Conservation (phyloP, 148 eudicot species). For the Drosera capensis region DNA sequence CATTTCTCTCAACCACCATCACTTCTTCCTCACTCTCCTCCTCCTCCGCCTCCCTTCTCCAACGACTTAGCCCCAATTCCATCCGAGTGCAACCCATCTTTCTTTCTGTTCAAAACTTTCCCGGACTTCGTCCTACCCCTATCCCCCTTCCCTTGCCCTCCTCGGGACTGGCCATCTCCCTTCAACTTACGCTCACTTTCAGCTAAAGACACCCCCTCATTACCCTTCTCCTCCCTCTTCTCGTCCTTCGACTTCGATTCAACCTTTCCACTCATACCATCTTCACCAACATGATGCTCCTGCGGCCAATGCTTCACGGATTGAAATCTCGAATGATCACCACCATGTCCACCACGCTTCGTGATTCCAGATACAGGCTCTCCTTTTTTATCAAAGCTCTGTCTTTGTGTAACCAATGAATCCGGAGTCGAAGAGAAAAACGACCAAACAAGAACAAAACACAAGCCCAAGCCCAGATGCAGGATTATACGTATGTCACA, state of each 20-base stretch:
- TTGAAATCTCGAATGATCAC: conserved; percentile 7
- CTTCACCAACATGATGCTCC: conserved; percentile 2
- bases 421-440: conserved; percentile 55
- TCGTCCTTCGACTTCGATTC: conserved; percentile 12
- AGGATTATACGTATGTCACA: too few relatives aligned
- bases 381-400: conserved; percentile 54
- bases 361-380: conserved; percentile 28
- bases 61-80: conserved; percentile 41
- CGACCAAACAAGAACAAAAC: conserved; percentile 75
- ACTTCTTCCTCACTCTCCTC: conserved; percentile 13
- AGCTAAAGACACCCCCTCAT: conserved; percentile 15
- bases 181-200: conserved; percentile 6
- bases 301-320: conserved; percentile 9
- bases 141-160: conserved; percentile 4
- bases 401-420: conserved; percentile 49
- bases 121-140: conserved; percentile 5
- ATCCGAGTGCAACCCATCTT: conserved; percentile 24
- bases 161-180: conserved; percentile 8
- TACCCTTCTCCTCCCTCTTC: conserved; percentile 6
- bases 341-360: conserved; percentile 1
- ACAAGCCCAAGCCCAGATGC: conserved; percentile 72
- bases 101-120: conserved; percentile 11
- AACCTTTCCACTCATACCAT: conserved; percentile 8
- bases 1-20: conserved; percentile 20
- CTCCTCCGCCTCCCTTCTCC: conserved; percentile 14